A percentile compares a stretch with the other conserved stretches of the same genome.
phyloP scores from a whole-genome alignment of 768 basidiomycete genomes.

The Cantharellus cinnabarinus region DNA sequence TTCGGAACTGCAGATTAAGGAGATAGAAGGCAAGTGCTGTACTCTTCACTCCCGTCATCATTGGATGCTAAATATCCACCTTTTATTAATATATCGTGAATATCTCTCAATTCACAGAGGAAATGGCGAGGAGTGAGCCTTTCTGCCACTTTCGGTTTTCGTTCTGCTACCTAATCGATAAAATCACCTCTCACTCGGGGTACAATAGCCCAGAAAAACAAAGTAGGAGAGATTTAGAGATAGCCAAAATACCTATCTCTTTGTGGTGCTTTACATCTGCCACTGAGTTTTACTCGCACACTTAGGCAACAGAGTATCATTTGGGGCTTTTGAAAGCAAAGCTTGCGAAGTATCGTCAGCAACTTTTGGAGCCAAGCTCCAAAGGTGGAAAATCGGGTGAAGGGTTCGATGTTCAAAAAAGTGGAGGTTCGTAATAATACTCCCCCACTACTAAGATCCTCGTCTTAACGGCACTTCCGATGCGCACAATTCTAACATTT shows the following conservation, averaged over 20 bases:
- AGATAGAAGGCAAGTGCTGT: conserved; percentile 54
- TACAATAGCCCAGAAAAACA: conserved; percentile 76
- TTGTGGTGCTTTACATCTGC: background rate
- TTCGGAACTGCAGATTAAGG: conserved; percentile 48
- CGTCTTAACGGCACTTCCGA: background rate
- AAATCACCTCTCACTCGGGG: background rate
- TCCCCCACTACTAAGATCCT: background rate
- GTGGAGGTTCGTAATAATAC: conserved; percentile 26
- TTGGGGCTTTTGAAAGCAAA: conserved; percentile 88
- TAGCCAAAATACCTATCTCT: background rate
- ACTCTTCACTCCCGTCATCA: background rate
- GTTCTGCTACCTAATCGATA: background rate
- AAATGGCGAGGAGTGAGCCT: conserved; percentile 85
- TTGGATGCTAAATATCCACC: background rate
- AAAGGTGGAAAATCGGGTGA: conserved; percentile 56
- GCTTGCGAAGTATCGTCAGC: conserved; percentile 80
- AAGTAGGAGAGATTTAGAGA: conserved; percentile 25
- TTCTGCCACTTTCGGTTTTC: background rate
- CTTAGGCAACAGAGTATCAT: conserved; percentile 82
- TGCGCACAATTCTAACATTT: background rate
- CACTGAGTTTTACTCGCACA: conserved; percentile 2
- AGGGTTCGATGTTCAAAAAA: conserved; percentile 77
- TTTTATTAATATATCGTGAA: background rate
- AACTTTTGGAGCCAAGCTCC: conserved; percentile 75
- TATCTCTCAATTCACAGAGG: conserved; percentile 32